A percentile compares a stretch with the other conserved stretches of the same genome.
Evolutionary conservation across 202 grass and related monocot species (phyloP).

Genomic region (Carex arenaria): DNA sequence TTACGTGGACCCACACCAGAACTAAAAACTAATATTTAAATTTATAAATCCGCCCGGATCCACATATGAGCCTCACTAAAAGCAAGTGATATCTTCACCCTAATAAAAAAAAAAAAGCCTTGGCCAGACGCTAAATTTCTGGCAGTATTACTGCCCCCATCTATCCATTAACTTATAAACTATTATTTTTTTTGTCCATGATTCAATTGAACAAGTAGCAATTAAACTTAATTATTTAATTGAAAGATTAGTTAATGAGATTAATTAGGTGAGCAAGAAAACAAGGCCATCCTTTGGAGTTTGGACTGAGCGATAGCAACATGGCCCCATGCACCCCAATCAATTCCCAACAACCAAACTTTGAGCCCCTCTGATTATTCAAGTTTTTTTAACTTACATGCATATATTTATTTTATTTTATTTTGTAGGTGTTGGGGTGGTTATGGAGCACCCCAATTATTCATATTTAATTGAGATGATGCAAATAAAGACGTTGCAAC

Average conservation of each 20-base stretch:
- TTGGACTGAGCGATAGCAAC: conserved; percentile 9
- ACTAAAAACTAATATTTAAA: too few species aligned
- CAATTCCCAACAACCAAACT: conserved; percentile 7
- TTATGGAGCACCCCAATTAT: not conserved
- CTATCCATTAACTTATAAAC: not conserved
- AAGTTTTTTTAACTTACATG: not conserved
- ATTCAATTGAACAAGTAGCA: not conserved
- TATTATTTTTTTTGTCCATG: not conserved
- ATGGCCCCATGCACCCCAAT: not conserved
- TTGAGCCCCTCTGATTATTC: not conserved
- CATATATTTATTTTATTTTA: not conserved
- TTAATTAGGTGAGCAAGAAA: not conserved
- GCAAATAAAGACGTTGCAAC: not conserved
- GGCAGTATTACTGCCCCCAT: not conserved
- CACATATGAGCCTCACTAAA: too few species aligned
- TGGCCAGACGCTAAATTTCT: not conserved
- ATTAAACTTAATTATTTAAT: not conserved
- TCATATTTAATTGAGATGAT: not conserved
- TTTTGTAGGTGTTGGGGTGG: not conserved
- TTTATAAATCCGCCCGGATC: too few species aligned
- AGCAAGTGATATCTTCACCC: too few species aligned
- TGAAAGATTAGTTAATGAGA: not conserved
- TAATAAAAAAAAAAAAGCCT: not conserved
- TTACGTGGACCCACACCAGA: too few species aligned
- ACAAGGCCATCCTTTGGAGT: not conserved